Evolutionary conservation across 2,329 filamentous ascomycete genomes (phyloP).

Genomic region (Eutypella sp.): DNA sequence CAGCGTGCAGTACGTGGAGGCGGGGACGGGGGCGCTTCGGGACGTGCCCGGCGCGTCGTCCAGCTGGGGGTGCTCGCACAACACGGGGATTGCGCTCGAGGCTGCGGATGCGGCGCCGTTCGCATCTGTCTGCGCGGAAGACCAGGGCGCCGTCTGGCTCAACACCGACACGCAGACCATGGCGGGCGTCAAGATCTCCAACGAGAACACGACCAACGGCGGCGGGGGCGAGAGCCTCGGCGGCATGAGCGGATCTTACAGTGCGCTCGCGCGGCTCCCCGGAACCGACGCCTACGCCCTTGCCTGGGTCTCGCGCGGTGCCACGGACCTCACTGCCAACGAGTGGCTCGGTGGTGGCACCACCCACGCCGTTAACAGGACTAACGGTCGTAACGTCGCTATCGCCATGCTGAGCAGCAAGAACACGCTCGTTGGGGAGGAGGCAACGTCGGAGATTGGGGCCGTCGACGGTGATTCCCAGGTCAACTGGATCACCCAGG

Average conservation of each 20-base stretch:
- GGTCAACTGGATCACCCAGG: slow-evolving; percentile 53
- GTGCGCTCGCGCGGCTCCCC: slow-evolving; percentile 48
- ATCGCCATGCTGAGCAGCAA: slow-evolving; percentile 54
- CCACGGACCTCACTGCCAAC: slow-evolving; percentile 48
- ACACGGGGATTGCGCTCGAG: slow-evolving; percentile 60
- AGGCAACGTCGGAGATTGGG: slow-evolving; percentile 51
- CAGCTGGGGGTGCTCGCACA: slow-evolving; percentile 59
- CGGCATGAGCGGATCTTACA: slow-evolving; percentile 60
- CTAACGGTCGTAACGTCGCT: slow-evolving; percentile 55
- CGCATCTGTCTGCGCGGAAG: slow-evolving; percentile 55
- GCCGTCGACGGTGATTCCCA: slow-evolving; percentile 50
- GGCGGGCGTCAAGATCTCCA: slow-evolving; percentile 55
- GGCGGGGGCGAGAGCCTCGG: slow-evolving; percentile 55
- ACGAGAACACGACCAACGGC: slow-evolving; percentile 58
- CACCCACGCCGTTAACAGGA: slow-evolving; percentile 47
- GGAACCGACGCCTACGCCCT: slow-evolving; percentile 52
- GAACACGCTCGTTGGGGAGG: slow-evolving; percentile 46
- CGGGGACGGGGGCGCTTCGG: slow-evolving; percentile 44
- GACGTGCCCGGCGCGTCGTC: slow-evolving; percentile 48
- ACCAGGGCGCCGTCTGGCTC: slow-evolving; percentile 60
- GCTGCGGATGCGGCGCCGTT: slow-evolving; percentile 54
- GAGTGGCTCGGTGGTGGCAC: slow-evolving; percentile 54
- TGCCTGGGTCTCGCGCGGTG: slow-evolving; percentile 58
- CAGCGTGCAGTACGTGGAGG: slow-evolving; percentile 36
- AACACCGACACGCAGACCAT: slow-evolving; percentile 57